Conservation (phyloP, 441 rosid species). For the Euphorbia celastroides region DNA sequence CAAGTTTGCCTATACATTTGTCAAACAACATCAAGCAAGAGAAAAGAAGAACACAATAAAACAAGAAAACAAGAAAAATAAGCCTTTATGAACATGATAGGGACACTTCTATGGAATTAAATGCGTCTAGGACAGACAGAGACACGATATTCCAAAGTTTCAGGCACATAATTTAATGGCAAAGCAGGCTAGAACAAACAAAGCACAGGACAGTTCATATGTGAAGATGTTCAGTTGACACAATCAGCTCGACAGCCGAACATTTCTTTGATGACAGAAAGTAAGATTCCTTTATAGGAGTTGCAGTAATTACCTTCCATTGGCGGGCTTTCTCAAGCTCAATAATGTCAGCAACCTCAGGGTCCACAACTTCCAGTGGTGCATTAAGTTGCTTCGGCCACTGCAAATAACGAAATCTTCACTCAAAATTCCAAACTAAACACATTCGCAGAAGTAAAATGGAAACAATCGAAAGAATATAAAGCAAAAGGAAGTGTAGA, state of each 20-base stretch:
- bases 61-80: no score
- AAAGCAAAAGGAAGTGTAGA: background rate
- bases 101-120: background rate
- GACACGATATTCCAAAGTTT: background rate
- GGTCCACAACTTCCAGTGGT: slow-evolving; percentile 79
- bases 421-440: background rate
- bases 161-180: background rate
- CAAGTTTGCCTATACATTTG: background rate
- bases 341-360: slow-evolving; percentile 90
- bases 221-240: background rate
- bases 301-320: slow-evolving; percentile 62
- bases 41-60: background rate
- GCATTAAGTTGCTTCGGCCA: slow-evolving; percentile 97
- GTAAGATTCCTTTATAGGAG: background rate
- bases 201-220: background rate
- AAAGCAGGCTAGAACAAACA: background rate
- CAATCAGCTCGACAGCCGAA: background rate
- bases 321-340: slow-evolving; percentile 97
- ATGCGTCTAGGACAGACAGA: background rate
- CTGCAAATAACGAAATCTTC: slow-evolving; percentile 26
- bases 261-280: background rate
- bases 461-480: background rate
- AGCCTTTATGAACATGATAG: background rate
- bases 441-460: no score
- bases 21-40: background rate